A percentile compares a stretch with the other conserved stretches of the same genome.
These are phyloP conservation scores for Zea luxurians DNA, from an alignment of 176 grass and related monocot species.

Conservation along the genomic window DNA sequence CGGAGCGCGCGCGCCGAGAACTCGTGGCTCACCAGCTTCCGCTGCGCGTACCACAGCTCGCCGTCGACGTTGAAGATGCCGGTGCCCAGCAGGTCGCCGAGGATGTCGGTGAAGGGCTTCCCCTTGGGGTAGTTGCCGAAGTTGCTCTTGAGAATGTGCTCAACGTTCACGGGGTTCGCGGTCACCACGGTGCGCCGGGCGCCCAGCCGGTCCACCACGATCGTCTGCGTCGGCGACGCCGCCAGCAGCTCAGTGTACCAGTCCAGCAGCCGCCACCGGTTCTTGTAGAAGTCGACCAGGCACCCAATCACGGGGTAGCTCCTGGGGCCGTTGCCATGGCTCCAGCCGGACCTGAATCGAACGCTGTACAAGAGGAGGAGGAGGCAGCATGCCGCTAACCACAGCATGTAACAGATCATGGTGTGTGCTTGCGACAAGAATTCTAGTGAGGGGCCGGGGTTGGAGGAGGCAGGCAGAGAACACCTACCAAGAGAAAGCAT, in stretches of 20 bases:
- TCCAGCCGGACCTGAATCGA: background rate
- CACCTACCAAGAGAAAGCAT: slow-evolving; percentile 7
- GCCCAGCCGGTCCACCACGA: slow-evolving; percentile 65
- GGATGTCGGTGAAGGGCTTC: slow-evolving; percentile 77
- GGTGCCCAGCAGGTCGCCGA: slow-evolving; percentile 79
- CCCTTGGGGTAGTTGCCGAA: slow-evolving; percentile 93
- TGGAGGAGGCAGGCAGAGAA: too few relatives aligned
- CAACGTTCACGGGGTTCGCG: slow-evolving; percentile 76
- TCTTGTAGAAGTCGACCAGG: slow-evolving; percentile 66
- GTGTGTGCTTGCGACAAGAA: background rate
- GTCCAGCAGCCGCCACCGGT: slow-evolving; percentile 59
- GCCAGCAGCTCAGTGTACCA: slow-evolving; percentile 87
- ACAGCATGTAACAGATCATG: slow-evolving; percentile 44
- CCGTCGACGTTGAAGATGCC: slow-evolving; percentile 98
- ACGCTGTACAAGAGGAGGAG: slow-evolving; percentile 23
- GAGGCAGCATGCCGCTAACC: slow-evolving; percentile 34
- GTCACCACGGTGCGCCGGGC: slow-evolving; percentile 73
- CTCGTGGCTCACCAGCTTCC: slow-evolving; percentile 90
- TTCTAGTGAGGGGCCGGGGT: background rate
- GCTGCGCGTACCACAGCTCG: slow-evolving; percentile 69
- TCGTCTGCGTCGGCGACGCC: slow-evolving; percentile 67
- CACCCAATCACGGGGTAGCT: slow-evolving; percentile 71
- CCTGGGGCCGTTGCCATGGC: slow-evolving; percentile 41
- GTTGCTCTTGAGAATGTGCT: slow-evolving; percentile 72
- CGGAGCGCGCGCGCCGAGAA: slow-evolving; percentile 74